Conservation (phyloP, 2,329 filamentous ascomycete genomes). For the Diaporthe citri region DNA sequence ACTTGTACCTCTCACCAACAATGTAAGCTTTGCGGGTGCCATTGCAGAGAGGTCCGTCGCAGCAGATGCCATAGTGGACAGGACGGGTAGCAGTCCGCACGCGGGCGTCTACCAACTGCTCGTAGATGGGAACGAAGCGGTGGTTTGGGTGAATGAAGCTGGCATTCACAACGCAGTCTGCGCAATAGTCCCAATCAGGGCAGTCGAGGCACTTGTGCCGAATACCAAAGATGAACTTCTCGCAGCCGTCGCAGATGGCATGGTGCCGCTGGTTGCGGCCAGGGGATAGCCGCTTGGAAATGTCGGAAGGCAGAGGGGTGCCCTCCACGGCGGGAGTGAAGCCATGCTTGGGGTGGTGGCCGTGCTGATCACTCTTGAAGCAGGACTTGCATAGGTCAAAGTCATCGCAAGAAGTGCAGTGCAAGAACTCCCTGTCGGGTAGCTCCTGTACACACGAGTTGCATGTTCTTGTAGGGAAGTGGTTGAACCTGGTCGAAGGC, state of each 20-base stretch:
- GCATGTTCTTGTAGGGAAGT: constrained; percentile 72
- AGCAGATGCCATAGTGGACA: constrained; percentile 88
- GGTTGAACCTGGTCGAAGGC: neutral
- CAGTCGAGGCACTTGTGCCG: constrained; percentile 98
- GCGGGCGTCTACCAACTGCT: constrained; percentile 58
- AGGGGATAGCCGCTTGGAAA: constrained; percentile 77
- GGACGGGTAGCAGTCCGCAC: constrained; percentile 57
- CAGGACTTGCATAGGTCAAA: constrained; percentile 92
- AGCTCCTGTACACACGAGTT: constrained; percentile 77
- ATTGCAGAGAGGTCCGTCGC: constrained; percentile 91
- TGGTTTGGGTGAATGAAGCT: constrained; percentile 81
- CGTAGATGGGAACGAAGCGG: constrained; percentile 90
- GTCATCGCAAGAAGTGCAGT: constrained; percentile 87
- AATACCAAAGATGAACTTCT: constrained; percentile 86
- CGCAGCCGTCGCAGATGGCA: constrained; percentile 94
- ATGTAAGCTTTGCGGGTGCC: constrained; percentile 76
- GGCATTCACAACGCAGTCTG: constrained; percentile 77
- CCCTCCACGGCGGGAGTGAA: constrained; percentile 79
- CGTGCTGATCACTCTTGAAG: constrained; percentile 81
- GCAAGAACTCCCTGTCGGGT: constrained; percentile 83
- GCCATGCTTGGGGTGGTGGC: constrained; percentile 89
- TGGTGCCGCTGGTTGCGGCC: constrained; percentile 87
- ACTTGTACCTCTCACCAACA: constrained; percentile 92
- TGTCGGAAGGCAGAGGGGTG: constrained; percentile 69
- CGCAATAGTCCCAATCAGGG: constrained; percentile 97